Evolutionary conservation across 2,329 filamentous ascomycete species (phyloP).

Genomic region (Diaporthe vexans): DNA sequence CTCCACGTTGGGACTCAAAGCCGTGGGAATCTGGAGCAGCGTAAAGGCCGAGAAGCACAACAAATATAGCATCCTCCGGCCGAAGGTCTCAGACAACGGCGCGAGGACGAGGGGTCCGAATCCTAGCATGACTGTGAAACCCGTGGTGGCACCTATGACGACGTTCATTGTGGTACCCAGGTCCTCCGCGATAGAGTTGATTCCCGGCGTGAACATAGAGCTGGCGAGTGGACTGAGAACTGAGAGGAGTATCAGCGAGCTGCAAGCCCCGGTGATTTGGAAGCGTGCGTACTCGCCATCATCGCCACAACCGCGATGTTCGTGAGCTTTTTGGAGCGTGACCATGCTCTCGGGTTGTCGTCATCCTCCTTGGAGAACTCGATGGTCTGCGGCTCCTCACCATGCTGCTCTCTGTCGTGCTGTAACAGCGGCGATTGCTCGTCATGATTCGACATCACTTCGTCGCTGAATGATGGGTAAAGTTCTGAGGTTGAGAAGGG

Average conservation of each 20-base stretch:
- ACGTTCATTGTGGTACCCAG: slow-evolving; percentile 30
- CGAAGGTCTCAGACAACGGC: slow-evolving; percentile 38
- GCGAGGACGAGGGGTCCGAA: slow-evolving; percentile 38
- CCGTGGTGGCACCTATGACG: slow-evolving; percentile 37
- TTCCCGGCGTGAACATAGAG: slow-evolving; percentile 40
- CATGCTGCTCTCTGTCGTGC: background rate
- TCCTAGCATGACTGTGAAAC: slow-evolving; percentile 34
- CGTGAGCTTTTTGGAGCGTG: slow-evolving; percentile 34
- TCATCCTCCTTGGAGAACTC: slow-evolving; percentile 34
- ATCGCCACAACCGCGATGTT: slow-evolving; percentile 40
- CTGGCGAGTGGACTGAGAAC: slow-evolving; percentile 41
- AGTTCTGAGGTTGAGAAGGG: background rate
- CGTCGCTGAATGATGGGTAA: background rate
- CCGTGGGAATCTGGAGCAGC: slow-evolving; percentile 36
- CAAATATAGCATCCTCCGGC: slow-evolving; percentile 32
- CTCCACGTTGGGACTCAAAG: slow-evolving; percentile 36
- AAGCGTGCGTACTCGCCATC: slow-evolving; percentile 29
- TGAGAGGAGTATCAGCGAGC: background rate
- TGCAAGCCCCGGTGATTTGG: background rate
- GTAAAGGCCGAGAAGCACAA: slow-evolving; percentile 37
- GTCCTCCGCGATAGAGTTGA: slow-evolving; percentile 35
- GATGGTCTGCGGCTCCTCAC: slow-evolving; percentile 8
- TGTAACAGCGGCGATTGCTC: slow-evolving; percentile 38
- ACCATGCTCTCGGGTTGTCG: slow-evolving; percentile 34
- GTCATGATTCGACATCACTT: slow-evolving; percentile 34